phyloP scores from a whole-genome alignment of 2,329 filamentous ascomycete genomes.

The Orbilia oligospora region DNA sequence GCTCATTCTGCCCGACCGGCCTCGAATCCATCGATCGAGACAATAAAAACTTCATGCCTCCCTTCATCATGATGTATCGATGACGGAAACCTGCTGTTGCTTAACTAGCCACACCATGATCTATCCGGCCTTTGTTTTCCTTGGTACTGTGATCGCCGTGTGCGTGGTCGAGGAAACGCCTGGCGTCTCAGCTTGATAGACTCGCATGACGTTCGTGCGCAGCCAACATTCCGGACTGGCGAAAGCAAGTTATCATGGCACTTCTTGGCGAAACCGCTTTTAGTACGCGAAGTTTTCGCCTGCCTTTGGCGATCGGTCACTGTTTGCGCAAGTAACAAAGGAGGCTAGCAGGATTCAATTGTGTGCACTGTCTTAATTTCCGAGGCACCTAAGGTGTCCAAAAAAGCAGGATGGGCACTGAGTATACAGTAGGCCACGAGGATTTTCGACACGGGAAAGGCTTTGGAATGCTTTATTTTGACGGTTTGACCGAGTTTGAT shows the following conservation, averaged over 20 bases:
- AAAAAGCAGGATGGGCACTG: too few relatives aligned
- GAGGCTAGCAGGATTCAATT: not conserved
- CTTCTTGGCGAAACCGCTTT: constrained; percentile 32
- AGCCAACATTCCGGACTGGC: constrained; percentile 9
- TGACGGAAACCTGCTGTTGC: not conserved
- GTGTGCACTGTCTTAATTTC: constrained; percentile 4
- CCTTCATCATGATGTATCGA: constrained; percentile 6
- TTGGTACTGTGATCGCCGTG: not conserved
- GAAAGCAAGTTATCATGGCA: constrained; percentile 30
- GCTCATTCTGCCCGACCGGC: not conserved
- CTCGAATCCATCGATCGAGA: too few relatives aligned
- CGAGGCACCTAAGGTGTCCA: not conserved
- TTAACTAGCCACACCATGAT: constrained; percentile 15
- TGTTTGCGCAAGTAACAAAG: not conserved
- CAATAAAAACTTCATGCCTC: not conserved
- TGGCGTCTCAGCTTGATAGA: constrained; percentile 22
- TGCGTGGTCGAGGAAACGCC: constrained; percentile 4
- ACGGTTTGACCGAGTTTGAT: too few relatives aligned
- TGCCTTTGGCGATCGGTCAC: constrained; percentile 13
- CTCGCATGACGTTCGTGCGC: constrained; percentile 33
- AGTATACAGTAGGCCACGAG: too few relatives aligned
- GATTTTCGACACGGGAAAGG: not conserved
- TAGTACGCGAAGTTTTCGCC: constrained; percentile 38
- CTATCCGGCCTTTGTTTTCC: not conserved
- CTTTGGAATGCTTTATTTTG: not conserved